Base-by-base conservation (phyloP, 1,284 basidiomycete genomes). In the Cutaneotrichosporon cyanovorans region DNA sequence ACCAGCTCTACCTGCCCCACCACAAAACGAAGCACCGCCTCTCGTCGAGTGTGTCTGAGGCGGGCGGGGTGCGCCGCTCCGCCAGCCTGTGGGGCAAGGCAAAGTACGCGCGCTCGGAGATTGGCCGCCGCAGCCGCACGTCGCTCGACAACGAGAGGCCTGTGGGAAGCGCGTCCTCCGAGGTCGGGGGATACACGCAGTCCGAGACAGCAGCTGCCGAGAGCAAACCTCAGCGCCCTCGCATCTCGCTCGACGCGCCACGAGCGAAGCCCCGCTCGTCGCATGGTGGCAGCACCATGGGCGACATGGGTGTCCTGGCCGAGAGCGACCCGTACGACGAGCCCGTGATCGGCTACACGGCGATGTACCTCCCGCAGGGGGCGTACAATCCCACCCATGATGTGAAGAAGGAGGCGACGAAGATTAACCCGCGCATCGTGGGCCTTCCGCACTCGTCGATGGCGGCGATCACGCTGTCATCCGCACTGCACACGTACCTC, bases 401-500 rank as follows among this genome's bases (percentile, higher is more conserved):
- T n/a, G n/a, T n/a, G 20, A 61, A 48, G 53, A 65, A 50, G 59
- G 73, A 28, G 73, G 18, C 46, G 5, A 75, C 49, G 23, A 54
- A 53, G n/a, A 70, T 87, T 16, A 84, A 90, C 68, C 73, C 87
- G 36, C 82, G 84, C 4, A 76, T 77, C 15, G 77, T 80, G 20
- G 85, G 87, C 5, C 73, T 86, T 14, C 86, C 86, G 2, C 83
- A 87, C 62, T 82, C 81, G 11, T 86, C 84, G 14, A 90, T 92
- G 87, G 83, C 83, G 9, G 86, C 80, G 36, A 79, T 90, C 46
- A 85, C 87, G 49, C 53, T 65, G 11, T 55, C 55, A 28, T 56
- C 58, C 8, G 40, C 41, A 39, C 37, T 35, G 9, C 33, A 41
- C 38, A 37, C 33, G 10, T 35, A 40, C 18, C 50, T 52, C n/a